Conservation (phyloP, 78 protist genomes). For the Parvularia atlantis region DNA sequence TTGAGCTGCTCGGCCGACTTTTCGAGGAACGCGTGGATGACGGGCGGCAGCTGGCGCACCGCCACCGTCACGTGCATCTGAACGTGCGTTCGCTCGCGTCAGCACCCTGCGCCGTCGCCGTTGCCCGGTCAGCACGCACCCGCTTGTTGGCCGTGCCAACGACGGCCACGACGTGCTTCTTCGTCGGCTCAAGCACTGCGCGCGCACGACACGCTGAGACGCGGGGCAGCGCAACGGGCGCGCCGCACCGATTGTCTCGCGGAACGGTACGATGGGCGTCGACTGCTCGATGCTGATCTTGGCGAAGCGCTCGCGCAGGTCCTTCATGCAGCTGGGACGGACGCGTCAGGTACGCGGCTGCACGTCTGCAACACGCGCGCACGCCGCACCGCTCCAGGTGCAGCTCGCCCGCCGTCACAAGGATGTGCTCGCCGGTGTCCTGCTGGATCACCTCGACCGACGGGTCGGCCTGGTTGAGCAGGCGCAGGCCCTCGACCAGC, state of each 20-base stretch:
- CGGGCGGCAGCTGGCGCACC: too few species aligned
- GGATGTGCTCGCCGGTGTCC: conserved; percentile 84
- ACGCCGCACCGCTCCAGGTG: conserved; percentile 76
- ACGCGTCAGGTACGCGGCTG: conserved; percentile 5
- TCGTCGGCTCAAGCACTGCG: too few species aligned
- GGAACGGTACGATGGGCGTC: conserved; percentile 80
- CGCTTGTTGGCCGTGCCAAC: too few species aligned
- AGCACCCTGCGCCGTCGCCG: too few species aligned
- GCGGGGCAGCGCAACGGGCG: background rate
- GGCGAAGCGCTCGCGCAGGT: conserved; percentile 72
- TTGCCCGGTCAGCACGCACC: too few species aligned
- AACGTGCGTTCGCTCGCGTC: too few species aligned
- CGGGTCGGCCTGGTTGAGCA: conserved; percentile 87
- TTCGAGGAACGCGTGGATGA: too few species aligned
- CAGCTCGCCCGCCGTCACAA: conserved; percentile 82
- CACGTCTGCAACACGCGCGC: background rate
- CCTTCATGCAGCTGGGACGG: too few species aligned
- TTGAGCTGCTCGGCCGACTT: too few species aligned
- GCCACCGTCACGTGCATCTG: too few species aligned
- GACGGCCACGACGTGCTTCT: too few species aligned
- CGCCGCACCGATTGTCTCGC: conserved; percentile 81
- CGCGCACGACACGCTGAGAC: too few species aligned
- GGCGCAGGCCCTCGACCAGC: conserved; percentile 59
- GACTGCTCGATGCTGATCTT: conserved; percentile 45
- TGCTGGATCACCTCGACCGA: conserved; percentile 51